Conservation (phyloP, 371 early-diverging fungal genomes). For the Mucor ambiguus region DNA sequence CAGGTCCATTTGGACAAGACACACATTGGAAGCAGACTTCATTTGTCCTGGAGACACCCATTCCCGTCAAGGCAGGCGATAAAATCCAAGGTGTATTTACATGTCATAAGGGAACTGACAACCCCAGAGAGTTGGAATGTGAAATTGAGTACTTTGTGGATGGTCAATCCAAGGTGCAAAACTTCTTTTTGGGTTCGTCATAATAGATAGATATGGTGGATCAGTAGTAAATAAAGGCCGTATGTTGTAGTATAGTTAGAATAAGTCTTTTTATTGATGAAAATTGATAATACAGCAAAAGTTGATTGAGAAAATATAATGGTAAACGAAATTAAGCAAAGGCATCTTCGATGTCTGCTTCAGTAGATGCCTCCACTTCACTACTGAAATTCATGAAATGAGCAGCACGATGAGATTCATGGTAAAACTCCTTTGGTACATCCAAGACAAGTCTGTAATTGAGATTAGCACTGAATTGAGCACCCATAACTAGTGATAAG, state of each 20-base stretch:
- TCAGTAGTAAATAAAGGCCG: background rate
- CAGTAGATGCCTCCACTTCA: conserved; percentile 71
- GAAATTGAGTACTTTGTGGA: conserved; percentile 54
- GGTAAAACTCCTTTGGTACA: conserved; percentile 95
- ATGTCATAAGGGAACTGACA: conserved; percentile 56
- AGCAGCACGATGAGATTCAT: conserved; percentile 92
- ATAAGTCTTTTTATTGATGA: background rate
- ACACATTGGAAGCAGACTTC: conserved; percentile 76
- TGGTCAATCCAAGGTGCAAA: conserved; percentile 31
- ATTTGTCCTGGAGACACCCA: conserved; percentile 55
- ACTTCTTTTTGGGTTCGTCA: conserved; percentile 24
- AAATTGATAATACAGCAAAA: background rate
- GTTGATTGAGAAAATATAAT: background rate
- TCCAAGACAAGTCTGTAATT: conserved; percentile 88
- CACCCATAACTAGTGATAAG: conserved; percentile 73
- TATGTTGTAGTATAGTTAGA: background rate
- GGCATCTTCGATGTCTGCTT: conserved; percentile 74
- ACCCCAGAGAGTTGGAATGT: conserved; percentile 65
- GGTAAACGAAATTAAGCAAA: conserved; percentile 51
- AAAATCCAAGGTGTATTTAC: conserved; percentile 56
- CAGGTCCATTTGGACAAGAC: conserved; percentile 70
- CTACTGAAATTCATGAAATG: conserved; percentile 96
- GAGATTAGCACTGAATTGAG: conserved; percentile 89
- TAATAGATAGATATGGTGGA: background rate
- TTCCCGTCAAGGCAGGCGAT: conserved; percentile 48